Percentiles rank a stretch among this genome's conserved stretches.
phyloP scores from a whole-genome alignment of 176 grass and related monocot species.

The Tillandsia fasciculata region DNA sequence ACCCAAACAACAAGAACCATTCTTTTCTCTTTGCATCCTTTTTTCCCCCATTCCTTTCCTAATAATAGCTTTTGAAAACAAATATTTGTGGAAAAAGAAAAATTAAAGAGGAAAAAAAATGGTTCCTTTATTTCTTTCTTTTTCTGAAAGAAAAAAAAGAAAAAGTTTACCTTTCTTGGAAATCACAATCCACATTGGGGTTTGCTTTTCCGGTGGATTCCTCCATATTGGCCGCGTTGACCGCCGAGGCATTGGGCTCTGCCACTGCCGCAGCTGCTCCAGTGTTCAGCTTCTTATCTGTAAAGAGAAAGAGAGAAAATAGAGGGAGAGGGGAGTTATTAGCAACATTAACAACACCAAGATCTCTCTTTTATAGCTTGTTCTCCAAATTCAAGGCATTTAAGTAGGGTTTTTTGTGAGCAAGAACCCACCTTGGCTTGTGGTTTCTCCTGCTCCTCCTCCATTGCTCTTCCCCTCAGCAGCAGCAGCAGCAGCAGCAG shows the following conservation, averaged over 20 bases:
- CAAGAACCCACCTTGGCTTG: constrained; percentile 34
- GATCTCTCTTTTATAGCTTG: not conserved
- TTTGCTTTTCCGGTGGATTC: constrained; percentile 32
- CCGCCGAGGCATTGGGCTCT: constrained; percentile 8
- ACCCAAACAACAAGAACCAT: constrained; percentile 17
- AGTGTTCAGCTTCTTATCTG: constrained; percentile 38
- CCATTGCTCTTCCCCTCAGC: constrained; percentile 23
- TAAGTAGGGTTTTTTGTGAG: not conserved
- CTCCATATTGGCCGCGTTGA: constrained; percentile 38
- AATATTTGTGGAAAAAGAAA: constrained; percentile 12
- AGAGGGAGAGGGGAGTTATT: constrained; percentile 10
- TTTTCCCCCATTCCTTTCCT: constrained; percentile 6
- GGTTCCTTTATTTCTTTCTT: constrained; percentile 5
- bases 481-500: constrained; percentile 8
- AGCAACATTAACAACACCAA: not conserved
- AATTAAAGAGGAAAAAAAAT: constrained; percentile 10
- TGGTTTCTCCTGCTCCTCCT: constrained; percentile 25
- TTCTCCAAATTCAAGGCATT: not conserved
- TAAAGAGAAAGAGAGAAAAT: constrained; percentile 19
- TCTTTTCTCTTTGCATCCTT: constrained; percentile 17
- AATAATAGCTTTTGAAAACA: constrained; percentile 20
- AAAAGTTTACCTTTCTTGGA: constrained; percentile 56
- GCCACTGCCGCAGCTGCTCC: constrained; percentile 12
- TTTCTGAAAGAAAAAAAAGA: constrained; percentile 20
- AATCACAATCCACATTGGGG: constrained; percentile 35